These are phyloP conservation scores for Colletotrichum sp. DNA, from an alignment of 2,329 filamentous ascomycete genomes.

Conservation along the genomic window DNA sequence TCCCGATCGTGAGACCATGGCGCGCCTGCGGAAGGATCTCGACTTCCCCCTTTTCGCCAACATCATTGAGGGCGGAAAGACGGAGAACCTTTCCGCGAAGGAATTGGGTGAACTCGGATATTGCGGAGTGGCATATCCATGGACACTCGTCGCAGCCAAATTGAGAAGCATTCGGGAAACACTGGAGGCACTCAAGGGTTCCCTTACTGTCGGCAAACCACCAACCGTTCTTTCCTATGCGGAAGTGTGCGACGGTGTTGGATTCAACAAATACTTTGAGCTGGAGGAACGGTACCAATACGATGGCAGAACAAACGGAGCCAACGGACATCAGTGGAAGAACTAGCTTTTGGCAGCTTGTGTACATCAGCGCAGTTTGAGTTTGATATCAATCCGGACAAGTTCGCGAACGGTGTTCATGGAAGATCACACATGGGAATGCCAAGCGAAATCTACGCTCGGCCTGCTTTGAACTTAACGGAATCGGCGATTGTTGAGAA, in stretches of 20 bases:
- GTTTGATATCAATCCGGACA: not conserved
- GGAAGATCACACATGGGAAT: not conserved
- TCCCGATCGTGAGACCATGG: constrained; percentile 47
- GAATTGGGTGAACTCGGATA: constrained; percentile 41
- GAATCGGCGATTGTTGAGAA: not conserved
- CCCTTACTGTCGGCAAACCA: constrained; percentile 44
- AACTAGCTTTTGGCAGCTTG: not conserved
- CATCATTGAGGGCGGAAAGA: constrained; percentile 37
- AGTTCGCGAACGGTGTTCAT: not conserved
- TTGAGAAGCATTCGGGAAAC: constrained; percentile 42
- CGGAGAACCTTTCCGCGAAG: constrained; percentile 36
- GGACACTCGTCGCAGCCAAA: constrained; percentile 48
- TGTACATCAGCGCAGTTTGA: not conserved
- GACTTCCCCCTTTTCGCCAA: constrained; percentile 46
- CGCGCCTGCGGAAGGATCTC: constrained; percentile 37
- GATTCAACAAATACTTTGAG: constrained; percentile 45
- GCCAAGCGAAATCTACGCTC: not conserved
- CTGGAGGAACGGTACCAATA: constrained; percentile 10
- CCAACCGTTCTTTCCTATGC: constrained; percentile 46
- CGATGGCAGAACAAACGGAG: constrained; percentile 1
- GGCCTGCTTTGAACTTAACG: not conserved
- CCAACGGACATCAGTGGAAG: constrained; percentile 13
- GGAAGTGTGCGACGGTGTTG: constrained; percentile 50
- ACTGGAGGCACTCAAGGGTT: constrained; percentile 43
- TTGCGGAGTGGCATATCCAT: constrained; percentile 46